Conservation (phyloP, 2,329 filamentous ascomycete species). For the Penicillium sp. region DNA sequence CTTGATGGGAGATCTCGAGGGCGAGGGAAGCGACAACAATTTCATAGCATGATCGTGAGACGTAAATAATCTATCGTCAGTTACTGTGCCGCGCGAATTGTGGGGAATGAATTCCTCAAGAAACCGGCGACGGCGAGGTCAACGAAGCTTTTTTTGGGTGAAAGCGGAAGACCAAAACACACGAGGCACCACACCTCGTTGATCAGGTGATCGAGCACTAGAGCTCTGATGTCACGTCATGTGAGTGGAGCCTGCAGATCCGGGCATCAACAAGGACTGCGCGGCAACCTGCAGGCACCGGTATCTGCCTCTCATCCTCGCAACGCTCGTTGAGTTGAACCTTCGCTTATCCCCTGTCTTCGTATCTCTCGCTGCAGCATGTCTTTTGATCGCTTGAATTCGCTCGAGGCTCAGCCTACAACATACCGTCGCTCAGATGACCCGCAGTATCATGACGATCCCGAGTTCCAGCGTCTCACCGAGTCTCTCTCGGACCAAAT, state of each 20-base stretch:
- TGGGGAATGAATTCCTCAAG: constrained; percentile 3
- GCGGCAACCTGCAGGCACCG: constrained; percentile 24
- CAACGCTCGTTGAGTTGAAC: constrained; percentile 7
- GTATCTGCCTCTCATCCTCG: constrained; percentile 10
- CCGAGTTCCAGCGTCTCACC: constrained; percentile 84
- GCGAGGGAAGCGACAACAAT: constrained; percentile 23
- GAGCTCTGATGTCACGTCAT: constrained; percentile 17
- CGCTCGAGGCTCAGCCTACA: constrained; percentile 78
- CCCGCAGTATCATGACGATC: constrained; percentile 83
- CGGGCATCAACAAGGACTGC: constrained; percentile 26
- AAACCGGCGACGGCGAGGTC: constrained; percentile 18
- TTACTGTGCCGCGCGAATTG: constrained; percentile 4
- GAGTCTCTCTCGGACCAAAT: constrained; percentile 84
- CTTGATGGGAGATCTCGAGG: constrained; percentile 31
- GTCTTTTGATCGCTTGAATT: constrained; percentile 89
- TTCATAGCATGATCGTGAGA: constrained; percentile 31
- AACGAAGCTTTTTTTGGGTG: constrained; percentile 31
- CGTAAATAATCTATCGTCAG: neutral
- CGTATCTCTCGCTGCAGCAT: constrained; percentile 54
- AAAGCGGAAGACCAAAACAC: constrained; percentile 39
- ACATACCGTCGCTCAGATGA: constrained; percentile 71
- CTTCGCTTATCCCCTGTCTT: constrained; percentile 11
- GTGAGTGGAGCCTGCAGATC: constrained; percentile 35
- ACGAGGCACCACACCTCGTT: constrained; percentile 29
- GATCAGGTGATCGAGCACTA: constrained; percentile 33